phyloP scores from a whole-genome alignment of 441 rosid genomes.

The Euphorbia corollata region DNA sequence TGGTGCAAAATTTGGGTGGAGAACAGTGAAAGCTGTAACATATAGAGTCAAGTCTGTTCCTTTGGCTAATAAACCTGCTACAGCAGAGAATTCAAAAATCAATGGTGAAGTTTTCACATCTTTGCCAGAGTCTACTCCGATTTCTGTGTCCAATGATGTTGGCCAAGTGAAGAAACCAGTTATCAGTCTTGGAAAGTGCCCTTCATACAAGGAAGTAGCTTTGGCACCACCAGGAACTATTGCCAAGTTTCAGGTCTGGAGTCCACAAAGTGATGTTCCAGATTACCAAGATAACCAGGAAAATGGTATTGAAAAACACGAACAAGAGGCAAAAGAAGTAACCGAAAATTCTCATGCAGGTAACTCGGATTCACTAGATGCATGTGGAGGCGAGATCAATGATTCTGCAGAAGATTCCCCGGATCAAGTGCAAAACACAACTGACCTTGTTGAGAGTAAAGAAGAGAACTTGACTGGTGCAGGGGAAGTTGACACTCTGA shows the following conservation, averaged over 20 bases:
- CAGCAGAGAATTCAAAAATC: constrained; percentile 35
- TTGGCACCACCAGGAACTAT: constrained; percentile 90
- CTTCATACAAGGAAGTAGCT: constrained; percentile 96
- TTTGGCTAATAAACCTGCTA: constrained; percentile 37
- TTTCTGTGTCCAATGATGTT: constrained; percentile 35
- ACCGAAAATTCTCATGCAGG: constrained; percentile 30
- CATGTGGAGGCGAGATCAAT: constrained; percentile 31
- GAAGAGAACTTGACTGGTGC: constrained; percentile 37
- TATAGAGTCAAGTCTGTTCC: constrained; percentile 76
- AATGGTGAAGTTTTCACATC: constrained; percentile 36
- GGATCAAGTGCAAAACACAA: constrained; percentile 27
- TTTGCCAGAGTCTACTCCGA: constrained; percentile 36
- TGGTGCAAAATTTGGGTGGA: constrained; percentile 71
- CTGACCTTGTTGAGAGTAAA: constrained; percentile 30
- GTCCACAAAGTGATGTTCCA: constrained; percentile 38
- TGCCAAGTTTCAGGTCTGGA: constrained; percentile 57
- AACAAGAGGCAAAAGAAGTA: constrained; percentile 35
- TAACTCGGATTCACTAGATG: constrained; percentile 24
- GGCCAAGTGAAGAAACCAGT: constrained; percentile 38
- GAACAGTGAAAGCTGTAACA: constrained; percentile 66
- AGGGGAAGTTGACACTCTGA: constrained; percentile 27
- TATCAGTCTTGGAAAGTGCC: constrained; percentile 76
- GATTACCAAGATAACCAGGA: constrained; percentile 46
- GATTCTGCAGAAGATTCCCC: constrained; percentile 23
- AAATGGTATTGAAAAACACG: constrained; percentile 25